These are phyloP conservation scores for Onygenales sp. DNA, from an alignment of 2,329 filamentous ascomycete genomes.

Conservation along the genomic window DNA sequence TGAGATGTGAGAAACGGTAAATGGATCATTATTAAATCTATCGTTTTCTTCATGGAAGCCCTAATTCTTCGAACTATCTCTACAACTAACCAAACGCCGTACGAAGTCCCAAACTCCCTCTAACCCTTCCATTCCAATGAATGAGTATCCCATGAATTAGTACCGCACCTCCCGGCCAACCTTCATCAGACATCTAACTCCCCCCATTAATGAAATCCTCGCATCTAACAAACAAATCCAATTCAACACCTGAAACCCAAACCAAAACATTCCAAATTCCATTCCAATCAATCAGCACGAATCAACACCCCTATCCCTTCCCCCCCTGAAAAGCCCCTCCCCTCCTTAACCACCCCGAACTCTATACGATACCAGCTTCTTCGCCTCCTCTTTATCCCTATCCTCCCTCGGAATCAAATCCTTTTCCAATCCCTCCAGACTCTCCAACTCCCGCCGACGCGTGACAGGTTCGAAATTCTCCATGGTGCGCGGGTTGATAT, in stretches of 20 bases:
- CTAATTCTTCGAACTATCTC: too few species aligned
- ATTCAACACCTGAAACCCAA: neutral
- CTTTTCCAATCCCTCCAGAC: slow-evolving; percentile 12
- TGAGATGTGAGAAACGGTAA: too few species aligned
- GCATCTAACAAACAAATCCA: neutral
- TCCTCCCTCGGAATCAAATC: slow-evolving; percentile 4
- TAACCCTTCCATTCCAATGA: too few species aligned
- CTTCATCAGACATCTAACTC: too few species aligned
- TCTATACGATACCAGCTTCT: slow-evolving; percentile 2
- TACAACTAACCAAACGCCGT: too few species aligned
- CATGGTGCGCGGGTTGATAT: slow-evolving; percentile 45
- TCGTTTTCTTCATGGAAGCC: too few species aligned
- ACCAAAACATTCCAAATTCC: neutral
- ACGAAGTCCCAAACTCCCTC: too few species aligned
- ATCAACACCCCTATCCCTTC: neutral
- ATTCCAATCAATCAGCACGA: neutral
- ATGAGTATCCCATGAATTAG: too few species aligned
- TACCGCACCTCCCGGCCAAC: too few species aligned
- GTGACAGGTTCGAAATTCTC: slow-evolving; percentile 44
- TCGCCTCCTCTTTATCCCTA: neutral
- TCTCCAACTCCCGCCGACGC: slow-evolving; percentile 45
- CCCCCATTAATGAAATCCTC: neutral
- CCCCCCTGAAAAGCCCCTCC: neutral
- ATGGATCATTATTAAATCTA: too few species aligned
- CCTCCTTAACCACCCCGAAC: neutral